Evolutionary conservation across 1,139 yeast genomes (phyloP).

Genomic region (Candida tetrigidarum): DNA sequence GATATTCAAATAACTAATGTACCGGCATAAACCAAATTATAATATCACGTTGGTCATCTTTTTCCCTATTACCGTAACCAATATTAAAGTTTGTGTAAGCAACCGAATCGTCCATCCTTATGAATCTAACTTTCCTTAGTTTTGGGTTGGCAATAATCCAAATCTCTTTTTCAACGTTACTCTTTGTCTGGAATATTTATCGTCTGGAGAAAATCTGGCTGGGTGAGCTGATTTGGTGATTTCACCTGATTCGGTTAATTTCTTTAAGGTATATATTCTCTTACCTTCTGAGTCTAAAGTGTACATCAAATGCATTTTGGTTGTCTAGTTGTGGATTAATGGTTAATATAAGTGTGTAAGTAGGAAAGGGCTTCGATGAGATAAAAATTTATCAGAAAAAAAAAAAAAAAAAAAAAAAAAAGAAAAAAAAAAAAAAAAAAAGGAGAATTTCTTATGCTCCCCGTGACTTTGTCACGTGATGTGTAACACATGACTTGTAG

Average conservation of each 20-base stretch:
- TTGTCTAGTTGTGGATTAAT: background rate
- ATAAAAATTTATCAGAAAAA: background rate
- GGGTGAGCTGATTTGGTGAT: slow-evolving; percentile 99
- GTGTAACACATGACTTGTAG: background rate
- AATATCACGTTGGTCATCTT: too few species aligned
- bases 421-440: background rate
- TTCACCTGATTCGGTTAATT: slow-evolving; percentile 81
- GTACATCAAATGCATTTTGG: slow-evolving; percentile 97
- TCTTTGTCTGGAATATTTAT: slow-evolving; percentile 98
- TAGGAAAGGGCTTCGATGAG: background rate
- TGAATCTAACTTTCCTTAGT: slow-evolving; percentile 28
- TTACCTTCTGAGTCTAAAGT: slow-evolving; percentile 93
- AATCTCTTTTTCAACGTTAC: slow-evolving; percentile 97
- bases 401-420: background rate
- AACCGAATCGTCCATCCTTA: too few species aligned
- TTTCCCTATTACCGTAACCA: too few species aligned
- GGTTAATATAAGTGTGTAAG: background rate
- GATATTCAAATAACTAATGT: too few species aligned
- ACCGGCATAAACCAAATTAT: too few species aligned
- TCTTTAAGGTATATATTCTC: slow-evolving; percentile 91
- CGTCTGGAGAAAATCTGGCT: slow-evolving; percentile 99
- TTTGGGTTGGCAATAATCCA: slow-evolving; percentile 85
- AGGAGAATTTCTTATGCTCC: background rate
- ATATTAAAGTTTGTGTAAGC: too few species aligned
- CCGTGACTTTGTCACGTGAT: background rate